Conservation (phyloP, 805 yeast species). For the Candida silvicultrix region DNA sequence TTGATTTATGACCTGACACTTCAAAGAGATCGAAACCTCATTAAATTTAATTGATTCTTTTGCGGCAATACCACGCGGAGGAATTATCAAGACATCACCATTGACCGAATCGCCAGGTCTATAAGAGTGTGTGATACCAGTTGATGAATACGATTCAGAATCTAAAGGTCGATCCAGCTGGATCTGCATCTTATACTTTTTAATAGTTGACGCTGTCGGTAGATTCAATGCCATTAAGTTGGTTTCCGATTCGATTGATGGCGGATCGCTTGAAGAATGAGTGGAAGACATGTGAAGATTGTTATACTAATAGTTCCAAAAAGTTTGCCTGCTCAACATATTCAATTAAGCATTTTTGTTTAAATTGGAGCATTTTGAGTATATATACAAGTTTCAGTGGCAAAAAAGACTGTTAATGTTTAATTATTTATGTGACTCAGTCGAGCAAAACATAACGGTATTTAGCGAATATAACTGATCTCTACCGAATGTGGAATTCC, state of each 20-base stretch:
- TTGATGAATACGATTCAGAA: neutral
- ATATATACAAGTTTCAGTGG: too few species aligned
- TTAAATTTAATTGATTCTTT: conserved; percentile 14
- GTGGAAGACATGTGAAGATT: neutral
- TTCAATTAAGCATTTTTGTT: too few species aligned
- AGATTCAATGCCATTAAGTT: neutral
- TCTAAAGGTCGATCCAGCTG: neutral
- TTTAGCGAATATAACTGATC: too few species aligned
- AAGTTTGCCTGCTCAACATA: too few species aligned
- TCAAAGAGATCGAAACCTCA: conserved; percentile 13
- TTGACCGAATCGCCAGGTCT: conserved; percentile 13
- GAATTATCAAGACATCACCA: conserved; percentile 9
- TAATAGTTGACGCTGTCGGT: neutral
- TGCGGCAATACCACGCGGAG: conserved; percentile 2
- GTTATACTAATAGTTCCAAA: too few species aligned
- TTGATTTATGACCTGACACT: neutral
- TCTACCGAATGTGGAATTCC: too few species aligned
- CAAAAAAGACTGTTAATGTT: too few species aligned
- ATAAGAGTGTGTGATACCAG: conserved; percentile 1
- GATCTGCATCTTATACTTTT: neutral
- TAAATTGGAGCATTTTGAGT: too few species aligned
- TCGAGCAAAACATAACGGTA: too few species aligned
- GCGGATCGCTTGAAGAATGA: neutral
- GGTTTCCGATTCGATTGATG: neutral
- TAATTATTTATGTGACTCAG: too few species aligned